phyloP scores from a whole-genome alignment of 768 basidiomycete species.

The Exsudoporus frostii region DNA sequence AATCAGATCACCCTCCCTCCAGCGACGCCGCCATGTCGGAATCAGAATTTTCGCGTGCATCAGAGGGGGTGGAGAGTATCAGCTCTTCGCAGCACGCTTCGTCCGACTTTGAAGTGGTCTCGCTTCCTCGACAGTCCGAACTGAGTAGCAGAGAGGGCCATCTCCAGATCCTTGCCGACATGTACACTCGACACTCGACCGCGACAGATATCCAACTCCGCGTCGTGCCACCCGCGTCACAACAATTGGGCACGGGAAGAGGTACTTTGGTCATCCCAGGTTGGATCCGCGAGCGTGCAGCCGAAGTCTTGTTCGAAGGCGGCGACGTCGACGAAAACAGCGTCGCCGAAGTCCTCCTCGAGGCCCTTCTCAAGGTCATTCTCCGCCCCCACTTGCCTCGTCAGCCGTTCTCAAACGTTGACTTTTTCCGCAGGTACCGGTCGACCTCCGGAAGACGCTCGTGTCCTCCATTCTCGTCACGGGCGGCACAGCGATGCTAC shows the following conservation, averaged over 20 bases:
- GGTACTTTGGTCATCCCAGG: slow-evolving; percentile 87
- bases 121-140: slow-evolving; percentile 37
- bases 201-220: slow-evolving; percentile 71
- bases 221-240: slow-evolving; percentile 62
- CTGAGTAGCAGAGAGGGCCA: slow-evolving; percentile 22
- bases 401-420: neutral
- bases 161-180: slow-evolving; percentile 60
- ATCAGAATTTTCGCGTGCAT: slow-evolving; percentile 59
- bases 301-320: slow-evolving; percentile 87
- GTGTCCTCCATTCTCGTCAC: slow-evolving; percentile 80
- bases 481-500: slow-evolving; percentile 89
- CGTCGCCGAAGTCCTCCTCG: slow-evolving; percentile 77
- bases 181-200: slow-evolving; percentile 76
- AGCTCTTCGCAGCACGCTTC: slow-evolving; percentile 48
- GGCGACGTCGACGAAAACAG: slow-evolving; percentile 87
- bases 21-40: slow-evolving; percentile 64
- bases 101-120: slow-evolving; percentile 53
- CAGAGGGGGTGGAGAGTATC: slow-evolving; percentile 47
- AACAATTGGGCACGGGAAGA: slow-evolving; percentile 67
- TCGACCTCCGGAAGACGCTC: slow-evolving; percentile 85
- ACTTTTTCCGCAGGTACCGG: slow-evolving; percentile 59
- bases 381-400: neutral
- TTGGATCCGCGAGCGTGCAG: slow-evolving; percentile 90
- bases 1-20: slow-evolving; percentile 41
- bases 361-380: slow-evolving; percentile 68